phyloP scores from a whole-genome alignment of 1,139 yeast genomes.

The Candida freyschussii region DNA sequence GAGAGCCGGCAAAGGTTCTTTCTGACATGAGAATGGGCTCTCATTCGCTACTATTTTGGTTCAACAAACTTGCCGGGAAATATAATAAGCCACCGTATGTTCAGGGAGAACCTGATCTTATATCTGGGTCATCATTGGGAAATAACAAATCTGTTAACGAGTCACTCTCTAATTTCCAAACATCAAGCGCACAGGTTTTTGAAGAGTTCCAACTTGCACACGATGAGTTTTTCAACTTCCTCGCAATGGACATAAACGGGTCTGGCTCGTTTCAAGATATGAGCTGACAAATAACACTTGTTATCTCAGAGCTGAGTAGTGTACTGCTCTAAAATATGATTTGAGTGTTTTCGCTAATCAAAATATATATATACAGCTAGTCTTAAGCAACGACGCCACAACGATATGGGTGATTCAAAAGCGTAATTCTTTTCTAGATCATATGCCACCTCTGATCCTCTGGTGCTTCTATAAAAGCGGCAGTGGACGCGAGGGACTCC shows the following conservation, averaged over 20 bases:
- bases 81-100: conserved; percentile 1
- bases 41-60: conserved; percentile 25
- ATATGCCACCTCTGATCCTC: no score
- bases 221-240: conserved; percentile 27
- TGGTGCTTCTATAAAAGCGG: no score
- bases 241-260: conserved; percentile 23
- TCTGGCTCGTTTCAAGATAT: conserved; percentile 18
- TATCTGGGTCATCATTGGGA: conserved; percentile 1
- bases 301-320: no score
- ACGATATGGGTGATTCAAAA: no score
- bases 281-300: no score
- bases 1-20: conserved; percentile 26
- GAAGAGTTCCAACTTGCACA: conserved; percentile 28
- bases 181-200: conserved; percentile 13
- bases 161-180: conserved; percentile 14
- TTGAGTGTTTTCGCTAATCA: no score
- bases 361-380: no score
- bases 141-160: neutral
- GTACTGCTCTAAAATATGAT: no score
- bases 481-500: no score
- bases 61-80: conserved; percentile 20
- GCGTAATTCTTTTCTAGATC: no score
- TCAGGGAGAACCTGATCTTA: neutral
- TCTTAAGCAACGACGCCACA: no score
- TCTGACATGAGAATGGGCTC: conserved; percentile 29